Base-by-base conservation (phyloP, 2,329 filamentous ascomycete species). In the Colletotrichum liaoningense region DNA sequence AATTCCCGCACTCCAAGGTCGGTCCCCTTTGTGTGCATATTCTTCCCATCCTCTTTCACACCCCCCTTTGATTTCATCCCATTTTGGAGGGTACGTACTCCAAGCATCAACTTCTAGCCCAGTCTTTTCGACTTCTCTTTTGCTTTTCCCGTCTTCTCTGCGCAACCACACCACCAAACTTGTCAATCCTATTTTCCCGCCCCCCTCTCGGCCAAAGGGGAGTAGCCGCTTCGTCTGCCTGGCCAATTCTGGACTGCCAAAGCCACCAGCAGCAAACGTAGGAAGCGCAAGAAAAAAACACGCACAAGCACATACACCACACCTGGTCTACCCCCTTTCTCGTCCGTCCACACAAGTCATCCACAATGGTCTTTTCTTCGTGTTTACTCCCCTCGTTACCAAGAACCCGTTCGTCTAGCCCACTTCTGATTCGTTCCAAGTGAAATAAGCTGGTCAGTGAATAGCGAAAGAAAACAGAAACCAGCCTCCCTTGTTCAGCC, bases 371-470 rank as follows among this genome's bases (percentile, higher is more conserved):
- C 49, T 73, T 63, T n/a, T 35, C 33, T 67, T 67, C 69, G 42
- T 60, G 62, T 68, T 68, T 56, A 67, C 57, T 55, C 35, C 56
- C 72, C 66, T 69, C 52, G 55, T 22, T 66, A 68, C 57, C 52
- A 64, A 72, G 26, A 68, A 55, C 70, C 72, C 63, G 72, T 73
- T 42, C 57, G 30, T 64, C 63, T 54, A 22, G 57, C 35, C 28
- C 52, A 24, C 52, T 38, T 65, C 55, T 77, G 70, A 77, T 76
- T 77, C 65, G 76, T 26, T 63, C 35, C 65, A 68, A 58, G 57
- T 76, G 62, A 77, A 77, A 76, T 75, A 77, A 76, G 69, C 63
- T 67, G 67, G 67, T 67, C 64, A 63, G 63, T 73, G 42, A 60
- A 69, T 52, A 30, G 24, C 60, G 57, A 68, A 68, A 74, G 72